phyloP scores from a whole-genome alignment of 2,329 filamentous ascomycete genomes.

The Rhexocercosporidium sp. region DNA sequence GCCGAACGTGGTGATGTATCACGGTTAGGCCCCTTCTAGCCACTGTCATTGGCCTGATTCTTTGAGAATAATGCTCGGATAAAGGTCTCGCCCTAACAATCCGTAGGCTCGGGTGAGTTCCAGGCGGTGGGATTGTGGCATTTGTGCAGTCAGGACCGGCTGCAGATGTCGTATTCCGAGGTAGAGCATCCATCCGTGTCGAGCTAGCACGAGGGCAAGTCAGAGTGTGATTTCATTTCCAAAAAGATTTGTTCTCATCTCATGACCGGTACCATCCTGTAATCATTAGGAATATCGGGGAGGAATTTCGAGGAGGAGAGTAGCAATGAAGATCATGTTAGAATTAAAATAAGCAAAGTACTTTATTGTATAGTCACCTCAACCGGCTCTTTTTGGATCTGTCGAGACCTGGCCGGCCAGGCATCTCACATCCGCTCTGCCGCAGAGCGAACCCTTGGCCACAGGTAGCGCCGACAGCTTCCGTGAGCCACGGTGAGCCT shows the following conservation, averaged over 20 bases:
- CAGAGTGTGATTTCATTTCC: not conserved
- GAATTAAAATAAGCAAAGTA: not conserved
- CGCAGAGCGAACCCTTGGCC: not conserved
- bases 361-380: not conserved
- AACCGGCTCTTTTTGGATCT: not conserved
- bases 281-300: not conserved
- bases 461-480: not conserved
- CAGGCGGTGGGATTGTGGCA: not conserved
- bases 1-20: not conserved
- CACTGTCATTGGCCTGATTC: not conserved
- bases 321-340: not conserved
- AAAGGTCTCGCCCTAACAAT: not conserved
- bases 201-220: not conserved
- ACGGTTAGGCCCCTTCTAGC: not conserved
- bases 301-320: not conserved
- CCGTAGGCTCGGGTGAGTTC: conserved; percentile 6
- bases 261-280: not conserved
- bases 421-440: not conserved
- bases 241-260: conserved; percentile 5
- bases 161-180: not conserved
- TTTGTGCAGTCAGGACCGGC: conserved; percentile 1
- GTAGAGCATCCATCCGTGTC: not conserved
- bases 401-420: not conserved
- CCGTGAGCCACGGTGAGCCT: not conserved
- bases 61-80: not conserved